Evolutionary conservation across 2,329 filamentous ascomycete genomes (phyloP).

Genomic region (Zymoseptoria pseudotritici): DNA sequence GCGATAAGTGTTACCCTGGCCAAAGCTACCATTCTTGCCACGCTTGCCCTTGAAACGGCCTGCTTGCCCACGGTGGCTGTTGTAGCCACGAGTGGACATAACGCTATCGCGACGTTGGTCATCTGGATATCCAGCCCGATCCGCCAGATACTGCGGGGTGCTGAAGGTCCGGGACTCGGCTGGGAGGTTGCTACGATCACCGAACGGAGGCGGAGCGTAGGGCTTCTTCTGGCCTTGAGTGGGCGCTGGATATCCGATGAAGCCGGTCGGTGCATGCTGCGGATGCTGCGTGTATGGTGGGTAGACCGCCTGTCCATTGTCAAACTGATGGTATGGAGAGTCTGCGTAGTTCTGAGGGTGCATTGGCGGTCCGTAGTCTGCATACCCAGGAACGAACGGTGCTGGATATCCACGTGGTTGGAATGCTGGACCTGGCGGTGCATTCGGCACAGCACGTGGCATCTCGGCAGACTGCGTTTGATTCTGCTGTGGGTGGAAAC

Average conservation of each 20-base stretch:
- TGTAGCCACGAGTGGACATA: not conserved
- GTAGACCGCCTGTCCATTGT: not conserved
- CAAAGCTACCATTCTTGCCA: not conserved
- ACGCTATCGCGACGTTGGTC: not conserved
- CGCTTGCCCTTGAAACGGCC: not conserved
- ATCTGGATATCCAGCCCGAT: not conserved
- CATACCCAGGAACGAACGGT: not conserved
- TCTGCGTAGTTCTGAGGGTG: not conserved
- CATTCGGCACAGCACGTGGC: not conserved
- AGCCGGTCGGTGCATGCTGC: not conserved
- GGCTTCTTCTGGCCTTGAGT: not conserved
- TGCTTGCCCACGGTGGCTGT: not conserved
- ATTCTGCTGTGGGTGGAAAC: not conserved
- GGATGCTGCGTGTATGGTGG: not conserved
- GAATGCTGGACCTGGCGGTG: not conserved
- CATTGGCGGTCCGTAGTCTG: not conserved
- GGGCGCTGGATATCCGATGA: not conserved
- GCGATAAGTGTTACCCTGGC: not conserved
- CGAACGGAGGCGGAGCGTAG: not conserved
- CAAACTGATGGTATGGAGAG: not conserved
- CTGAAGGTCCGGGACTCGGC: not conserved
- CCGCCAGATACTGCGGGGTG: not conserved
- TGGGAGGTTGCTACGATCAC: conserved; percentile 3
- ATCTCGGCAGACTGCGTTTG: not conserved
- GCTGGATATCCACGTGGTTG: not conserved